Evolutionary conservation across 2,329 filamentous ascomycete species (phyloP), one percentile per base, ranked within the genome.

Genomic region (Fusarium stilboides): DNA sequence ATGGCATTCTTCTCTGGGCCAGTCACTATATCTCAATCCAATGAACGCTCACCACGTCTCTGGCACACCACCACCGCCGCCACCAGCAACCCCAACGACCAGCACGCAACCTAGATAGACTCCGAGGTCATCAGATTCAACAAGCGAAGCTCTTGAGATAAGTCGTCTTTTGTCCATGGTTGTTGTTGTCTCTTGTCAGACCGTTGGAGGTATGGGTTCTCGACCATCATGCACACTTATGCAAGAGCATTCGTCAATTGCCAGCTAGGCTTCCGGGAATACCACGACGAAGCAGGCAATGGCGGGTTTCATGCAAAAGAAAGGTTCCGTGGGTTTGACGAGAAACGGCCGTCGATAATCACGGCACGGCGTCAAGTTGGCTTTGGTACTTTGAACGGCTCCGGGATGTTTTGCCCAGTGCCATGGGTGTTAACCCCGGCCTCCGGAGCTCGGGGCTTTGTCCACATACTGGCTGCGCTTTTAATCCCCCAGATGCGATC

Each of bases 1-100:
- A 70, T 68, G 67, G 57, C 46, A 63, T 69, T 70, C 54, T 59
- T 37, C 37, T 70, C 72, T 73, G 68, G 70, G 54, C 69, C 69
- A 62, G 60, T 58, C 64, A 55, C 62, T 65, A 59, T 64, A 68
- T 69, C 51, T 61, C 49, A 73, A 75, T 60, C 77, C 77, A 79
- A 79, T 79, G 72, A 78, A 69, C 65, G 74, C 59, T 62, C 66
- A 78, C 77, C 77, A 79, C 77, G 77, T 79, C 77, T 79, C 69
- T 74, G 65, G 73, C 75, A 75, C 72, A 74, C 76, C 75, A 77
- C 71, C 68, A 68, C 68, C 58, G 65, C 63, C 60, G 63, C 74
- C 61, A 73, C 74, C 61, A 69, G 64, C 53, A 69, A 69, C 69
- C 65, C 65, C 51, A 66, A 65, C 54, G 44, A 57, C 62, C 68